Evolutionary conservation across 768 basidiomycete genomes (phyloP), one percentile per base, ranked within the genome.

Genomic region (Calocybe indica): DNA sequence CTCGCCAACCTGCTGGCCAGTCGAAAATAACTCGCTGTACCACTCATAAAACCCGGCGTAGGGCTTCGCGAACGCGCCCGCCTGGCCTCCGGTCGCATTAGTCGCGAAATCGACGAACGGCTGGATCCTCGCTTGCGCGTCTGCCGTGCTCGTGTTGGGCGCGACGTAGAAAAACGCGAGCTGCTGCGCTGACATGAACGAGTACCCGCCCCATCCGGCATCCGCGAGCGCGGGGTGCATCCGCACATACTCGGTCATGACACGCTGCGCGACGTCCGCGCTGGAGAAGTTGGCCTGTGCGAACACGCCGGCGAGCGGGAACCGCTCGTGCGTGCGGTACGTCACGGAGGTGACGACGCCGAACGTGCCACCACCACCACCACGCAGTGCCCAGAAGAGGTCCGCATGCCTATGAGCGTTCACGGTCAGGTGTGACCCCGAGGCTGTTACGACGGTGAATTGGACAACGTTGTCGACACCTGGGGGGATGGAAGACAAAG

Each of bases 351-450:
- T 69, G 42, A 79, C 61, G 13, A 79, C 63, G 6, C 73, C 77
- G 40, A 63, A 79, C 0, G 73, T 78, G 9, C 72, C 68, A 5
- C 76, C 76, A 0, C 78, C 78, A 1, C 70, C 70, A 1, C 77
- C 78, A 32, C 76, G 65, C 43, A 80, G 54, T 0, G 79, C 76
- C 71, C 74, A 80, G 60, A 75, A 80, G 5, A 80, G 65, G 46
- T 79, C 73, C 3, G 60, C 10, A 49, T 78, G 61, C 36, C 65
- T 61, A 53, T 68, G 58, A 0, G 54, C 51, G 52, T 79, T 80
- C 14, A 63, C 70, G 3, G 54, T 66, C 44, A 74, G 54, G 34
- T 64, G 55, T 9, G 66, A 49, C 4, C 75, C 76, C 6, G 64
- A 62, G 5, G 78, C 63, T 6, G 65, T 70, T 1, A 80, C 71